These are phyloP conservation scores for Oryza brachyantha DNA, from an alignment of 176 grass and related monocot species.

Conservation along the genomic window DNA sequence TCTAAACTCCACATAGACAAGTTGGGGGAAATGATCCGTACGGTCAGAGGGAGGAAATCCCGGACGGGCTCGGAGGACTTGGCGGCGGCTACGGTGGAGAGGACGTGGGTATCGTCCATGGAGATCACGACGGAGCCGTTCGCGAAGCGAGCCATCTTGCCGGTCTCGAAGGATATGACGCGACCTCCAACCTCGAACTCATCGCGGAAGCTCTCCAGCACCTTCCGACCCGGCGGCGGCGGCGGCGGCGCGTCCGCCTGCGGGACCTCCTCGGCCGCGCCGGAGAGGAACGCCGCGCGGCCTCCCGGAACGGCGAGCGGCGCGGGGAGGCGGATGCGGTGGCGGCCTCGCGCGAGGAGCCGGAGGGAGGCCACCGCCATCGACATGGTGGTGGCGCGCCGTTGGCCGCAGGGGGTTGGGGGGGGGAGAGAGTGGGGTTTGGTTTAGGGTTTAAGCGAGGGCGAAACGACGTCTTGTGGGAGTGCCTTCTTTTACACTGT, in stretches of 20 bases:
- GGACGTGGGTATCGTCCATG: slow-evolving; percentile 89
- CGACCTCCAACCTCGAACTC: slow-evolving; percentile 85
- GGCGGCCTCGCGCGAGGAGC: slow-evolving; percentile 37
- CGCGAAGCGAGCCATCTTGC: slow-evolving; percentile 88
- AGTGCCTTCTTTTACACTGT: neutral
- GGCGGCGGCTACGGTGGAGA: slow-evolving; percentile 64
- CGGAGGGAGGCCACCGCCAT: slow-evolving; percentile 56
- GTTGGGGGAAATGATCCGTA: slow-evolving; percentile 16
- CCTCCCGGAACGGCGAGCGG: neutral
- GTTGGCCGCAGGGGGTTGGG: neutral
- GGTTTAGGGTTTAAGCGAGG: slow-evolving; percentile 60
- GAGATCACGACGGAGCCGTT: slow-evolving; percentile 85
- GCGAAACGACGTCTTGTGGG: slow-evolving; percentile 19
- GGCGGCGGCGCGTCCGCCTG: slow-evolving; percentile 18
- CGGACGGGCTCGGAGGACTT: slow-evolving; percentile 61
- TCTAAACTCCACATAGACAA: neutral
- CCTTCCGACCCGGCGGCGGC: slow-evolving; percentile 41
- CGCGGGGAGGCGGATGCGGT: neutral
- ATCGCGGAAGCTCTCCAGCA: slow-evolving; percentile 73
- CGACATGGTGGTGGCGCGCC: slow-evolving; percentile 30
- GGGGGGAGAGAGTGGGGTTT: neutral
- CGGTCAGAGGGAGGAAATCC: slow-evolving; percentile 89
- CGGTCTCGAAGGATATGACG: slow-evolving; percentile 74
- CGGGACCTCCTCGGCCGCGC: slow-evolving; percentile 22
- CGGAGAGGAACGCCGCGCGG: slow-evolving; percentile 40